Evolutionary conservation across 371 early-diverging fungal species (phyloP).

Genomic region (Mucor ambiguus): DNA sequence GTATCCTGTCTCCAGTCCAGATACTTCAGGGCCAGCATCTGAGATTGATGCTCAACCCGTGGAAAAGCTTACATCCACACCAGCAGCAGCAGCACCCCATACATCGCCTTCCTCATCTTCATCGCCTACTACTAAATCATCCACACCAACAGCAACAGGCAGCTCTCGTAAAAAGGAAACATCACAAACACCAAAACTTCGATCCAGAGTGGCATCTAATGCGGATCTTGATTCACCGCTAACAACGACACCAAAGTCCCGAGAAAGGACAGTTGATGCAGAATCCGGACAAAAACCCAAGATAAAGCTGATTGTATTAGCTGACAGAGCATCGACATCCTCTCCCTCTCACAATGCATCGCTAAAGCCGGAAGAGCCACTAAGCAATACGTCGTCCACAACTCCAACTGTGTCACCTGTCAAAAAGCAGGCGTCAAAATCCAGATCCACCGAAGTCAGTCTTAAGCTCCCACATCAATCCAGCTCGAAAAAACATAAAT

Average conservation of each 20-base stretch:
- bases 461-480: neutral
- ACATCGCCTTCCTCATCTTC: neutral
- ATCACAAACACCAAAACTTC: neutral
- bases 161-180: neutral
- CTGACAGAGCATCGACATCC: neutral
- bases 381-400: too few relatives aligned
- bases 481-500: neutral
- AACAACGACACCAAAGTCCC: neutral
- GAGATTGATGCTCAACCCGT: neutral
- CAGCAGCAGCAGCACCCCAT: neutral
- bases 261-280: neutral
- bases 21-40: neutral
- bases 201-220: neutral
- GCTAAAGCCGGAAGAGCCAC: neutral
- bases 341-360: neutral
- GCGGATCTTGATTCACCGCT: neutral
- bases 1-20: conserved; percentile 5
- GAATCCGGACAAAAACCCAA: neutral
- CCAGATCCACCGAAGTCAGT: neutral
- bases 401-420: too few relatives aligned
- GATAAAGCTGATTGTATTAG: neutral
- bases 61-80: neutral
- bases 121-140: neutral
- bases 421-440: neutral
- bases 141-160: neutral